A percentile compares a stretch with the other conserved stretches of the same genome.
Evolutionary conservation across 176 grass and related monocot genomes (phyloP).

Genomic region (Bromus sterilis): DNA sequence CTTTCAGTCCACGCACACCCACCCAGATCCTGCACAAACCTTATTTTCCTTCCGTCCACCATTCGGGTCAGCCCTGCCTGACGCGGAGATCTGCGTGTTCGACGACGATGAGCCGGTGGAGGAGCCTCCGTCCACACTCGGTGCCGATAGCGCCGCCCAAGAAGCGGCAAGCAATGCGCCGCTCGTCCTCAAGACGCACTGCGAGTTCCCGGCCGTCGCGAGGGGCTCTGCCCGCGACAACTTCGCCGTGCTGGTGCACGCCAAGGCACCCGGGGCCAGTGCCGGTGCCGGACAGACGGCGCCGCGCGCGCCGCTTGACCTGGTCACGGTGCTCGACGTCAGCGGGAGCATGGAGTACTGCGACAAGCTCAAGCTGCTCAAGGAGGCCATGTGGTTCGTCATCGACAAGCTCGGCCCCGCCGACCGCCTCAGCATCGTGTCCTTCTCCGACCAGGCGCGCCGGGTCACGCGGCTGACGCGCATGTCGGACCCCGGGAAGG

Average conservation of each 20-base stretch:
- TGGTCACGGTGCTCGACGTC: slow-evolving; percentile 73
- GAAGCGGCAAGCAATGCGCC: background rate
- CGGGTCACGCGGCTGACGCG: slow-evolving; percentile 30
- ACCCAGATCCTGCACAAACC: background rate
- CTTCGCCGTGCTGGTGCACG: slow-evolving; percentile 49
- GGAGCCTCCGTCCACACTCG: background rate
- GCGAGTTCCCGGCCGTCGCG: slow-evolving; percentile 27
- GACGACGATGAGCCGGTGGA: slow-evolving; percentile 32
- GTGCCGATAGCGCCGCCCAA: background rate
- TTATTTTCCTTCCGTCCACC: background rate
- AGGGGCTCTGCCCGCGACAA: slow-evolving; percentile 14
- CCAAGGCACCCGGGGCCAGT: slow-evolving; percentile 31
- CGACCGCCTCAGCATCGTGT: slow-evolving; percentile 63
- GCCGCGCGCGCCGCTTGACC: slow-evolving; percentile 51
- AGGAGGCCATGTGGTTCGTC: slow-evolving; percentile 71
- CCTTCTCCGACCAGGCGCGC: slow-evolving; percentile 43
- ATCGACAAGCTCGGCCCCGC: slow-evolving; percentile 56
- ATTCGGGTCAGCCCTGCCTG: background rate
- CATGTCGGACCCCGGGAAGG: slow-evolving; percentile 28
- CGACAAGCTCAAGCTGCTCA: slow-evolving; percentile 50
- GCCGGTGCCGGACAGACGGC: background rate
- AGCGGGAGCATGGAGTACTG: slow-evolving; percentile 73
- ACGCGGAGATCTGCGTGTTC: background rate
- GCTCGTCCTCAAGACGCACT: slow-evolving; percentile 36
- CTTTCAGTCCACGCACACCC: background rate